Conservation (phyloP, 2,329 filamentous ascomycete genomes). For the Penicillium carneum region DNA sequence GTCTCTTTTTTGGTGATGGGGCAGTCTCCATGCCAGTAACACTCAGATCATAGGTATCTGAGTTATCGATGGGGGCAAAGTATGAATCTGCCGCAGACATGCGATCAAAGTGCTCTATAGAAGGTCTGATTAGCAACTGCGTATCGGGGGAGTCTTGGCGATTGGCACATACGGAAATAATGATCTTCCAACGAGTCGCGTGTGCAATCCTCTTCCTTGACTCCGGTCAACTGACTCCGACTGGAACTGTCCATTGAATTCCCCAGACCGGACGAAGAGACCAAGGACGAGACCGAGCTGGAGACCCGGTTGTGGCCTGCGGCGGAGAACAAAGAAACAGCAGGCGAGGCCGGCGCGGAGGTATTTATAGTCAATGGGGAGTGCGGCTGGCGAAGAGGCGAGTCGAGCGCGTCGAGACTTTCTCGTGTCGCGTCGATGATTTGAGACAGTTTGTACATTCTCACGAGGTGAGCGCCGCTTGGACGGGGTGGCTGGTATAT, state of each 20-base stretch:
- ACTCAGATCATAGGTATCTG: constrained; percentile 58
- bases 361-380: constrained; percentile 46
- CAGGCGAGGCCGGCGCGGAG: constrained; percentile 51
- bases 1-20: constrained; percentile 64
- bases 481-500: constrained; percentile 21
- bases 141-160: background rate
- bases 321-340: constrained; percentile 51
- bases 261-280: constrained; percentile 64
- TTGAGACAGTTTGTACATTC: constrained; percentile 48
- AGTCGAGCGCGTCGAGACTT: constrained; percentile 36
- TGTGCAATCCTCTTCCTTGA: constrained; percentile 82
- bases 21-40: constrained; percentile 68
- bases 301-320: constrained; percentile 51
- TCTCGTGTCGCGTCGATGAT: constrained; percentile 45
- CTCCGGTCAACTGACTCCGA: constrained; percentile 76
- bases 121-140: constrained; percentile 15
- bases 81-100: constrained; percentile 43
- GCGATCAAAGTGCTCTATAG: constrained; percentile 48
- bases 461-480: constrained; percentile 20
- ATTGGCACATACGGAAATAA: constrained; percentile 73
- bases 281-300: constrained; percentile 79
- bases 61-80: constrained; percentile 39
- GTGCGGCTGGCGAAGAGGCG: constrained; percentile 34
- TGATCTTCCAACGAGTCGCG: constrained; percentile 65
- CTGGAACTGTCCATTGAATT: constrained; percentile 59